phyloP scores from a whole-genome alignment of 2,329 filamentous ascomycete species.

The Fusarium sp. region DNA sequence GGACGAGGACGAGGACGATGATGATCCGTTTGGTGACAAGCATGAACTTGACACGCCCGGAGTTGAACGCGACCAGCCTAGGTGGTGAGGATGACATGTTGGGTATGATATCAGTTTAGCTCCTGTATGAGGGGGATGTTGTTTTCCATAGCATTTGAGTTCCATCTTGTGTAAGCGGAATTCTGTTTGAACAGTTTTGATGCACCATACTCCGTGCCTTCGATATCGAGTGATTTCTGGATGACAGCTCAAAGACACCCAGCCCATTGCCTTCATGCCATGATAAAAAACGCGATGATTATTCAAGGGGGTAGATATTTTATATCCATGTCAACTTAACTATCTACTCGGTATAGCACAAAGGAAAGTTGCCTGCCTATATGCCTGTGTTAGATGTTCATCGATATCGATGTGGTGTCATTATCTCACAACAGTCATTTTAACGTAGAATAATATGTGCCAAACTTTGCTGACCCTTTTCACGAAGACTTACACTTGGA shows the following conservation, averaged over 20 bases:
- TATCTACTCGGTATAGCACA: background rate
- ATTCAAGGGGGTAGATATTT: background rate
- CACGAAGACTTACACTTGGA: too few species aligned
- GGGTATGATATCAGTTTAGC: background rate
- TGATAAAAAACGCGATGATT: background rate
- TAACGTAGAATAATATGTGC: background rate
- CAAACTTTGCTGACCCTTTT: too few species aligned
- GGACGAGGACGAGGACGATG: constrained; percentile 82
- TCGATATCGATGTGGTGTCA: background rate
- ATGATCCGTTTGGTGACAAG: constrained; percentile 87
- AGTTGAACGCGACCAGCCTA: constrained; percentile 46
- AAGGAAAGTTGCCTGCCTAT: background rate
- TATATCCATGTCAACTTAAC: background rate
- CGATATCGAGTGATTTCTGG: background rate
- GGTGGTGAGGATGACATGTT: constrained; percentile 39
- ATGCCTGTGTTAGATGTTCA: background rate
- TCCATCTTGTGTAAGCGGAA: background rate
- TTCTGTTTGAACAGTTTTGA: background rate
- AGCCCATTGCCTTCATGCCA: background rate
- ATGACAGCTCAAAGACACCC: background rate
- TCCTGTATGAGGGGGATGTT: background rate
- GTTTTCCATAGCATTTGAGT: background rate
- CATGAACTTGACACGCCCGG: constrained; percentile 70
- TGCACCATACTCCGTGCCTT: background rate
- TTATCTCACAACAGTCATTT: background rate